Evolutionary conservation across 495 filamentous ascomycete species (phyloP).

Genomic region (Aspergillus sparsus): DNA sequence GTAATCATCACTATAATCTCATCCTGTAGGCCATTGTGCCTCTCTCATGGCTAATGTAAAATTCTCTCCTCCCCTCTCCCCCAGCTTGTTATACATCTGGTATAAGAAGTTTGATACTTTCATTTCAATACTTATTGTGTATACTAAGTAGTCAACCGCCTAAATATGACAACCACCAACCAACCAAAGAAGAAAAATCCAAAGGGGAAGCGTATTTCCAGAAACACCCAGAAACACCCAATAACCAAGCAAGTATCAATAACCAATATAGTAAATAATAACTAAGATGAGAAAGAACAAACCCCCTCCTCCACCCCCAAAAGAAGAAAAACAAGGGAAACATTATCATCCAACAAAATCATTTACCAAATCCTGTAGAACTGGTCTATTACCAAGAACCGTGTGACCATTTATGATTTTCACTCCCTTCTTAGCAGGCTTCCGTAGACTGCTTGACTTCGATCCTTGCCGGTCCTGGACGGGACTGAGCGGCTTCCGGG

Average conservation of each 20-base stretch:
- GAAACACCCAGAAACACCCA: conserved; percentile 6
- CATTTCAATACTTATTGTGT: too few relatives aligned
- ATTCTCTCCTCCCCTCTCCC: too few relatives aligned
- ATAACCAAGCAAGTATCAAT: conserved; percentile 7
- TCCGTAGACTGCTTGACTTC: conserved; percentile 24
- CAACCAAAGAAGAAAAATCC: neutral
- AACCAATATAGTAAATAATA: conserved; percentile 19
- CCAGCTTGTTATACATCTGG: too few relatives aligned
- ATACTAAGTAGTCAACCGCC: too few relatives aligned
- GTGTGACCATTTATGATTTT: conserved; percentile 39
- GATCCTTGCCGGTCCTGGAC: conserved; percentile 30
- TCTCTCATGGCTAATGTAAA: too few relatives aligned
- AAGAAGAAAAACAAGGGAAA: too few relatives aligned
- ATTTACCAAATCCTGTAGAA: conserved; percentile 57
- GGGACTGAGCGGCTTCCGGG: conserved; percentile 42
- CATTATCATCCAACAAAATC: conserved; percentile 40
- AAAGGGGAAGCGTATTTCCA: conserved; percentile 1
- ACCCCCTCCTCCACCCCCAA: too few relatives aligned
- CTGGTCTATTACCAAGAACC: conserved; percentile 45
- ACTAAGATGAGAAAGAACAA: conserved; percentile 8
- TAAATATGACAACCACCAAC: neutral
- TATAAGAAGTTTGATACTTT: too few relatives aligned
- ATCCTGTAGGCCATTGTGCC: too few relatives aligned
- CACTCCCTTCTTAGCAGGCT: conserved; percentile 42
- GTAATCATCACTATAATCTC: too few relatives aligned